Percentiles rank a stretch among this genome's conserved stretches.
Evolutionary conservation across 495 filamentous ascomycete species (phyloP).

Genomic region (Xylaria scruposa): DNA sequence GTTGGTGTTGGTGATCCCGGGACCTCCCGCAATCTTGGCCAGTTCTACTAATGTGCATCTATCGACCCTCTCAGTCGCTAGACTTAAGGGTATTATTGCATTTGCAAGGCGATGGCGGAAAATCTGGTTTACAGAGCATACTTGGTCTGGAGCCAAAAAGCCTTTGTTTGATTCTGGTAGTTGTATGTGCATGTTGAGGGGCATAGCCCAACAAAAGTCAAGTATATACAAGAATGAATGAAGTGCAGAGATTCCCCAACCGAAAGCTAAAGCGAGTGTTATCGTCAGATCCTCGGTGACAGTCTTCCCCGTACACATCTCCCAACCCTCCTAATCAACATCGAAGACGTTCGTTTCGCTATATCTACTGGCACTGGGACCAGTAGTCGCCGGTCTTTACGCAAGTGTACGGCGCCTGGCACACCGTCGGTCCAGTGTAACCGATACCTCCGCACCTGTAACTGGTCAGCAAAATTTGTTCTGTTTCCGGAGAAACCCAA

Average conservation of each 20-base stretch:
- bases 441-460: conserved; percentile 45
- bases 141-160: neutral
- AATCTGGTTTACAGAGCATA: neutral
- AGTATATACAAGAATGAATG: conserved; percentile 27
- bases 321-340: neutral
- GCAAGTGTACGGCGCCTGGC: conserved; percentile 46
- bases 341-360: neutral
- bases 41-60: neutral
- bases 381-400: conserved; percentile 37
- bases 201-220: neutral
- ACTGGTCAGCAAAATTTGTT: conserved; percentile 27
- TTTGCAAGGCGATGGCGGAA: neutral
- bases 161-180: neutral
- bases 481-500: neutral
- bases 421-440: conserved; percentile 47
- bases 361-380: conserved; percentile 42
- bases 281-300: neutral
- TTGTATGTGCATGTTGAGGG: conserved; percentile 21
- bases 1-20: neutral
- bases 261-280: neutral
- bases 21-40: neutral
- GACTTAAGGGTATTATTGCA: neutral
- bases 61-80: neutral
- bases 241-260: neutral
- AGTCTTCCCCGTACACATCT: conserved; percentile 2